Evolutionary conservation across 805 yeast genomes (phyloP).

Genomic region (Starmerella sirachaensis): DNA sequence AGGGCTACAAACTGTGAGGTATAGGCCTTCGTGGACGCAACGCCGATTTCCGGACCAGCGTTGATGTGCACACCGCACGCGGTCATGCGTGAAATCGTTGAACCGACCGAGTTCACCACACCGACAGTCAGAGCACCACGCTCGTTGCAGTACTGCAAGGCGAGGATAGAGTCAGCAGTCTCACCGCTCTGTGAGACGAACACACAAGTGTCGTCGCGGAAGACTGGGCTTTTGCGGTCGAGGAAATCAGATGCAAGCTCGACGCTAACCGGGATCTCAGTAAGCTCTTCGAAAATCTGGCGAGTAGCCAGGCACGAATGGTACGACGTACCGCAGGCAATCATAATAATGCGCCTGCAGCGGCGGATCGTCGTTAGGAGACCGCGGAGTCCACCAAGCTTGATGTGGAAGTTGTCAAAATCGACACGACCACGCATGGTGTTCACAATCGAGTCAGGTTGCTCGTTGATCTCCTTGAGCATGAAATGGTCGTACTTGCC

Average conservation of each 20-base stretch:
- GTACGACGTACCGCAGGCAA: slow-evolving; percentile 98
- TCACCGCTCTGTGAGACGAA: slow-evolving; percentile 99
- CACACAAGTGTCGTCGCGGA: slow-evolving; percentile 94
- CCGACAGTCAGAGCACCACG: slow-evolving; percentile 97
- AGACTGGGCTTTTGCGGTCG: slow-evolving; percentile 92
- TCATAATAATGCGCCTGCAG: slow-evolving; percentile 91
- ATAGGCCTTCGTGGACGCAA: slow-evolving; percentile 97
- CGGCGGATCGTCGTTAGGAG: slow-evolving; percentile 82
- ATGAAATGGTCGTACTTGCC: slow-evolving; percentile 93
- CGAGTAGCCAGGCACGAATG: slow-evolving; percentile 97
- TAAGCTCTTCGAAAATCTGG: slow-evolving; percentile 88
- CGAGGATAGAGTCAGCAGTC: slow-evolving; percentile 94
- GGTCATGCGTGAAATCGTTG: slow-evolving; percentile 89
- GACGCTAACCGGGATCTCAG: slow-evolving; percentile 40
- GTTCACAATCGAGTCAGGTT: slow-evolving; percentile 95
- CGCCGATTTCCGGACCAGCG: slow-evolving; percentile 99
- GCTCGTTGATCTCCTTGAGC: slow-evolving; percentile 98
- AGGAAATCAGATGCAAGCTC: slow-evolving; percentile 33
- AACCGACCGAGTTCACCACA: slow-evolving; percentile 94
- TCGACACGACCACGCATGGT: slow-evolving; percentile 99
- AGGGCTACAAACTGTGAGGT: slow-evolving; percentile 96
- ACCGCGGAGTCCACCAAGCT: slow-evolving; percentile 78
- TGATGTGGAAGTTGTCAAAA: slow-evolving; percentile 64
- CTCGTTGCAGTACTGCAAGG: slow-evolving; percentile 87
- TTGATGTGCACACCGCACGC: slow-evolving; percentile 99